Conservation (phyloP, 495 filamentous ascomycete species). For the Usnea hakonensis region DNA sequence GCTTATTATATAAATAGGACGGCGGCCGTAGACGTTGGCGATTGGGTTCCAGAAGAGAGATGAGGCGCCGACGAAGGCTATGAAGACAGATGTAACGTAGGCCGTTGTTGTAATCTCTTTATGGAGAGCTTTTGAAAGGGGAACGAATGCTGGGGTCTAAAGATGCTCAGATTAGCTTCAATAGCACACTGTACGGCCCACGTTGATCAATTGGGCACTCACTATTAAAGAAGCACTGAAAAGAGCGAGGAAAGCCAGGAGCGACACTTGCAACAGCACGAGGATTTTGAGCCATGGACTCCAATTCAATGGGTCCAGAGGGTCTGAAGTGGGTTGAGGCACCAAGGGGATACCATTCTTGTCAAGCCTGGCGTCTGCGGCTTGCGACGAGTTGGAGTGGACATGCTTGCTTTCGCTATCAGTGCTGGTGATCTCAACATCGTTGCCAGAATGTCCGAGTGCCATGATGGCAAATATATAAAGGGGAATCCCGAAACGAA, state of each 20-base stretch:
- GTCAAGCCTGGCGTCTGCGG: constrained; percentile 7
- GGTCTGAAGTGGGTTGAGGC: constrained; percentile 45
- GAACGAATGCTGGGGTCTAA: not conserved
- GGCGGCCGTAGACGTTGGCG: constrained; percentile 30
- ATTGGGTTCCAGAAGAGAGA: constrained; percentile 30
- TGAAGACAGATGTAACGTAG: constrained; percentile 2
- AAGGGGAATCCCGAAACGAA: no score
- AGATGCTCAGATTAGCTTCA: not conserved
- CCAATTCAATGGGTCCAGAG: constrained; percentile 54
- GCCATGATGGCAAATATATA: not conserved
- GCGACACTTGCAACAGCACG: constrained; percentile 5
- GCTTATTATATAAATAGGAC: constrained; percentile 30
- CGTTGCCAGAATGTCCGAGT: not conserved
- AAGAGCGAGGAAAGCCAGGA: not conserved
- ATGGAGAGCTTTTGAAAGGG: not conserved
- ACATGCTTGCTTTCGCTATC: not conserved
- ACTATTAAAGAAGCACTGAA: constrained; percentile 5
- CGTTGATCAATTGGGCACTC: not conserved
- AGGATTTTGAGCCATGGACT: constrained; percentile 3
- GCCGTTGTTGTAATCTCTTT: not conserved
- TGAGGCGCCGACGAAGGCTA: constrained; percentile 15
- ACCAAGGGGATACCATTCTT: constrained; percentile 34
- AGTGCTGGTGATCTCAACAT: constrained; percentile 1
- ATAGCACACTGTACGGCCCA: not conserved
- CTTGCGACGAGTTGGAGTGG: not conserved